Base-by-base conservation (phyloP, 345 rosid species). In the Citrus cavaleriei region DNA sequence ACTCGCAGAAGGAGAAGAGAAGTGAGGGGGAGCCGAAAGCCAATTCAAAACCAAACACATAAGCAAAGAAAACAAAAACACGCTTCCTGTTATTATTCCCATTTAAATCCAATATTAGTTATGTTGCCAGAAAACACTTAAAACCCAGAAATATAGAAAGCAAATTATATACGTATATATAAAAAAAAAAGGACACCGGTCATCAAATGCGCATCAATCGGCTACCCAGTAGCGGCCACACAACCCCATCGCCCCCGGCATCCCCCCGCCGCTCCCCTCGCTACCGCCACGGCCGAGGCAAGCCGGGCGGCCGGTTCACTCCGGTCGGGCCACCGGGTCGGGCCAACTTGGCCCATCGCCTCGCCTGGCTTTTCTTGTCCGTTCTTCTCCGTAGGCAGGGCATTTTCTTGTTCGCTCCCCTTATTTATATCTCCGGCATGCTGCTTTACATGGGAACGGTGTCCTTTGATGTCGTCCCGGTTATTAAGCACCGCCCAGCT, bases 321-420 rank as follows among this genome's bases (percentile, higher is more conserved):
- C 76, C 86, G 35, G 87, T 80, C 34, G 89, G 83, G 76, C 88
- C 34, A 69, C 24, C 93, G 25, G 85, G 76, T 74, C 85, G 82
- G 85, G 83, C 57, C 71, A 85, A 88, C 62, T 68, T 94, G 60
- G 92, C 96, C 58, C 97, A 97, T 77, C 94, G 98, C 42, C 86
- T 94, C 28, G 93, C 98, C 12, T 93, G 94, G 93, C 84, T 94
- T 69, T 82, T 97, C 42, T 82, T 97, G 78, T 97, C 98, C 6
- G 88, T 89, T 78, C 95, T 97, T 70, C 98, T 97, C 25, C 95
- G 99, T 40, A 92, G 98, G 12, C 99, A 94, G 82, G 97, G 98
- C 40, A 82, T 93, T 74, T 92, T 97, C 85, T 87, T 97, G 34
- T 93, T 97, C 88, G 98, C 97, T 24, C 98, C 99, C 10, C 90